Percentiles rank a stretch among this genome's conserved stretches.
Conservation (phyloP, 2,329 filamentous ascomycete genomes). For the Aureobasidium sp. region DNA sequence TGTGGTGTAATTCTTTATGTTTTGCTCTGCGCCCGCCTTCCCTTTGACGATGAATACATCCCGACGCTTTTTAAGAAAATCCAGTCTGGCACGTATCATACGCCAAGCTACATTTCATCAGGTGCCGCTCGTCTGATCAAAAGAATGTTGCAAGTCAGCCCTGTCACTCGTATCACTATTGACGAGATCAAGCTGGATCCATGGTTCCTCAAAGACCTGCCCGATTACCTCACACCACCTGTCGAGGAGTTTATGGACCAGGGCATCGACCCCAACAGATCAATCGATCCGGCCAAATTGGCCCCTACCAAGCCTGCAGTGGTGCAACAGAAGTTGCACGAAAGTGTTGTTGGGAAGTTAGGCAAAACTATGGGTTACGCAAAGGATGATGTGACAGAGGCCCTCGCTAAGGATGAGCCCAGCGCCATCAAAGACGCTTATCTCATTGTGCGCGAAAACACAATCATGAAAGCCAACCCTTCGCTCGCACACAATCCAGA, state of each 20-base stretch:
- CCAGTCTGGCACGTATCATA: slow-evolving; percentile 83
- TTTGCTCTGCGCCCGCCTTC: slow-evolving; percentile 59
- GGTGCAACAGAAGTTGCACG: slow-evolving; percentile 81
- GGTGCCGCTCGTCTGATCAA: slow-evolving; percentile 77
- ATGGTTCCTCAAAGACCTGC: slow-evolving; percentile 86
- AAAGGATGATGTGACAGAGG: slow-evolving; percentile 89
- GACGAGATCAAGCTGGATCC: slow-evolving; percentile 86
- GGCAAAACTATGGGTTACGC: slow-evolving; percentile 98
- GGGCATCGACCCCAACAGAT: slow-evolving; percentile 85
- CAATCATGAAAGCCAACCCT: slow-evolving; percentile 87
- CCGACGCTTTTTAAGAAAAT: slow-evolving; percentile 98
- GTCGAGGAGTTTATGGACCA: slow-evolving; percentile 90
- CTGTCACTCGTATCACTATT: slow-evolving; percentile 87
- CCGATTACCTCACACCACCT: slow-evolving; percentile 76
- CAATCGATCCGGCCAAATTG: slow-evolving; percentile 74
- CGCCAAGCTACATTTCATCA: slow-evolving; percentile 81
- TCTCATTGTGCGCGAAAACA: slow-evolving; percentile 94
- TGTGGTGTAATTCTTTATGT: slow-evolving; percentile 60
- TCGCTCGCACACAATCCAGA: slow-evolving; percentile 44
- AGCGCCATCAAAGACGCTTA: slow-evolving; percentile 99
- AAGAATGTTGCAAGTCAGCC: slow-evolving; percentile 91
- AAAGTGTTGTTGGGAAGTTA: slow-evolving; percentile 88
- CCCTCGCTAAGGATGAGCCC: slow-evolving; percentile 81
- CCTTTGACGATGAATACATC: slow-evolving; percentile 98
- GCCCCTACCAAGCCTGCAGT: slow-evolving; percentile 69